Evolutionary conservation across 331 rosid genomes (phyloP), one percentile per base, ranked within the genome.

Genomic region (Prunus yedoensis): DNA sequence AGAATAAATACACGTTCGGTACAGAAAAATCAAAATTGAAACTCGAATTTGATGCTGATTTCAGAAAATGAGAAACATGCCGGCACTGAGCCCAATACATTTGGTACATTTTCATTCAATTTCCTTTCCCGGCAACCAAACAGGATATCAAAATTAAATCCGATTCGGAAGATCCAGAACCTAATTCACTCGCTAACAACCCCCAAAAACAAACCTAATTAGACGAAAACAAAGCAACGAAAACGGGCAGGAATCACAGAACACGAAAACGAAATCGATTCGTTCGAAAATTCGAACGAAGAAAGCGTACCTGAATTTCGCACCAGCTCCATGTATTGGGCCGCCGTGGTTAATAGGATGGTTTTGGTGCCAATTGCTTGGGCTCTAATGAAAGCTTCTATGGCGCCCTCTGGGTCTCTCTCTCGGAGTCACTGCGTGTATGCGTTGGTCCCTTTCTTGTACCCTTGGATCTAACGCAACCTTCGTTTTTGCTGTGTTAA

Each of bases 391-490:
- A 47, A 79, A 75, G 70, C 47, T 52, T 62, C 84, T 72, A 46
- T 53, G 60, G 51, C 18, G 66, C 21, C 10, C 28, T 46, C 27
- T n/a, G 50, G 52, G 38, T 35, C 47, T 27, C n/a, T 74, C 15
- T 28, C 5, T 23, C 38, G 32, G 51, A n/a, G 67, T 57, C 52
- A 41, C 21, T 72, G 21, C 4, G n/a, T 6, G 68, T 45, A 18
- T 10, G n/a, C 66, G 6, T 32, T 38, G 65, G 4, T 72, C 8
- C 32, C 58, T 23, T 27, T 35, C 4, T 30, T 32, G 23, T 30
- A 62, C 68, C 68, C 78, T 66, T 83, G 70, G 88, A 86, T 86
- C 84, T 79, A 78, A 87, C 79, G 86, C 86, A 75, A 78, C 56
- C 79, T 81, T 66, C 74, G 21, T 63, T 8, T 68, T 60, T 6